These are phyloP conservation scores for Monosporascus sp. DNA, from an alignment of 2,329 filamentous ascomycete species.

Conservation along the genomic window DNA sequence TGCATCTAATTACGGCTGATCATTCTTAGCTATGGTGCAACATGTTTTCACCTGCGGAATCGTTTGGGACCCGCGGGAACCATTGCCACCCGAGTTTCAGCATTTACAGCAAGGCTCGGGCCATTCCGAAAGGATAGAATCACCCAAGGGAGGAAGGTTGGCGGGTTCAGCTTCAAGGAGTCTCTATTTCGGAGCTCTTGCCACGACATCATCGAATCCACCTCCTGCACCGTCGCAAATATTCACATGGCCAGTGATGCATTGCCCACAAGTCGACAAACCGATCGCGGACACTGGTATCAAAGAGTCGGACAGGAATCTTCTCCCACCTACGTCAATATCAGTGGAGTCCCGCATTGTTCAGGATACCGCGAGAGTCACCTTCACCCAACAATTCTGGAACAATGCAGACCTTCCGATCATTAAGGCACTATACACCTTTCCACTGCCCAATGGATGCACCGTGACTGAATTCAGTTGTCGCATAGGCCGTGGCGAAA, in stretches of 20 bases:
- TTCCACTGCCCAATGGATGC: slow-evolving; percentile 19
- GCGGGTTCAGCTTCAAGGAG: no score
- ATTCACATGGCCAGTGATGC: no score
- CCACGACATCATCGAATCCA: no score
- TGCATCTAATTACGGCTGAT: no score
- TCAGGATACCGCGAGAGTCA: slow-evolving; percentile 19
- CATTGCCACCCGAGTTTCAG: slow-evolving; percentile 10
- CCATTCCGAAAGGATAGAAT: not conserved
- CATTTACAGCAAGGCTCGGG: not conserved
- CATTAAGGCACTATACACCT: slow-evolving; percentile 20
- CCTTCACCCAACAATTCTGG: slow-evolving; percentile 19
- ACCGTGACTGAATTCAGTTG: slow-evolving; percentile 22
- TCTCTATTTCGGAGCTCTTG: no score
- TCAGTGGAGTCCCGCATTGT: slow-evolving; percentile 18
- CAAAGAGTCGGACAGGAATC: not conserved
- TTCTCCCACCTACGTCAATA: slow-evolving; percentile 18
- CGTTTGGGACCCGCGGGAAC: slow-evolving; percentile 19
- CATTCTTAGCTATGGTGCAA: no score
- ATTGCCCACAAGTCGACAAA: no score
- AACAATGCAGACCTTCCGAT: slow-evolving; percentile 19
- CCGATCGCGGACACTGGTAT: no score
- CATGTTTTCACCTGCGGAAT: slow-evolving; percentile 14
- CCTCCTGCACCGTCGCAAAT: no score
- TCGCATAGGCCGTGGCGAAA: slow-evolving; percentile 15
- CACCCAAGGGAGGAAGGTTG: not conserved